Conservation (phyloP, 495 filamentous ascomycete species). For the Annulohypoxylon stygium region DNA sequence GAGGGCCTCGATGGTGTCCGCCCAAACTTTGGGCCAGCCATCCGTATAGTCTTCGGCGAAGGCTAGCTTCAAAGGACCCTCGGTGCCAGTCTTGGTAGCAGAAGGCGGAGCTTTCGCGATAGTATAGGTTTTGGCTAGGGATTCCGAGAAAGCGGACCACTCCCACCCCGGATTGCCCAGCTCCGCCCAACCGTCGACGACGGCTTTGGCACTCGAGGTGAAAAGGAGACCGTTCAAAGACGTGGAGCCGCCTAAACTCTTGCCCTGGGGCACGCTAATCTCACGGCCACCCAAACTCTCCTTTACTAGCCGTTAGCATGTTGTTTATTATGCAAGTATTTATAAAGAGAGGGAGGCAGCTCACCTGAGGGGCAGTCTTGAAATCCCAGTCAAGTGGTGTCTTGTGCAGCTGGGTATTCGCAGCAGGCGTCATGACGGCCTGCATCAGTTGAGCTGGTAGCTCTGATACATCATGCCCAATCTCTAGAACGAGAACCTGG, state of each 20-base stretch:
- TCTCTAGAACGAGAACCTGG: background rate
- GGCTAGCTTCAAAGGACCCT: background rate
- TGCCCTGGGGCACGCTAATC: background rate
- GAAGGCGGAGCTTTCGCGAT: too few species aligned
- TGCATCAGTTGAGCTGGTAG: too few species aligned
- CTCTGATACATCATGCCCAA: too few species aligned
- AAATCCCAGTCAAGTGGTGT: too few species aligned
- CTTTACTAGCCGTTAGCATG: background rate
- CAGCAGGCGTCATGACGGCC: too few species aligned
- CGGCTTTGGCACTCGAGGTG: background rate
- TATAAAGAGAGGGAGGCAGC: background rate
- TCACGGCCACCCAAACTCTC: background rate
- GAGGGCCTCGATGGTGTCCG: background rate
- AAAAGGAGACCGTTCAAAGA: background rate
- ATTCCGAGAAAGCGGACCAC: too few species aligned
- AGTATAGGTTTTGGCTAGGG: too few species aligned
- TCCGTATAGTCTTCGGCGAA: background rate
- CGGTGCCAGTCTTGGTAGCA: background rate
- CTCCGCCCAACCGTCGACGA: too few species aligned
- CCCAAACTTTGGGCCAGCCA: background rate
- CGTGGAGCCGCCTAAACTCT: background rate
- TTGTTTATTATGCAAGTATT: background rate
- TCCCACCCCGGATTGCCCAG: too few species aligned
- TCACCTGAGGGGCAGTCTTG: too few species aligned
- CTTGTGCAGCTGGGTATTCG: too few species aligned